Percentiles rank a stretch among this genome's conserved stretches.
Evolutionary conservation across 495 filamentous ascomycete genomes (phyloP).

Genomic region (Tuber microsphaerosporum): DNA sequence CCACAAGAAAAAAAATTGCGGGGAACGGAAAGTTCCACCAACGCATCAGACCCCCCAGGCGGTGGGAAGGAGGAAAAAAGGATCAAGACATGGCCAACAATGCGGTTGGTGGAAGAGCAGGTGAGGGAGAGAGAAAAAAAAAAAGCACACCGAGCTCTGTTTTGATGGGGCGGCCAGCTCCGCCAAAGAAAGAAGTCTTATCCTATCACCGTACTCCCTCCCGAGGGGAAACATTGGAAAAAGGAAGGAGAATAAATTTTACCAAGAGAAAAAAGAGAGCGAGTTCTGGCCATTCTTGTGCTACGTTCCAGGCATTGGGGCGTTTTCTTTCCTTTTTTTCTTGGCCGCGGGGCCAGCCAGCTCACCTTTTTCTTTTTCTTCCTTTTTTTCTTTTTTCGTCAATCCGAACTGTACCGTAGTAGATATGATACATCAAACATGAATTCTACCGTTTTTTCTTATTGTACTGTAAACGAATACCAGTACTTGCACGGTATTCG

Average conservation of each 20-base stretch:
- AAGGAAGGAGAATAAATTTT: not conserved
- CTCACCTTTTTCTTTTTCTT: not conserved
- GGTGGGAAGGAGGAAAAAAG: not conserved
- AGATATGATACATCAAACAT: not conserved
- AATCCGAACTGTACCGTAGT: not conserved
- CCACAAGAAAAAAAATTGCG: constrained; percentile 29
- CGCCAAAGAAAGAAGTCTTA: constrained; percentile 3
- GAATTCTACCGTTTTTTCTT: not conserved
- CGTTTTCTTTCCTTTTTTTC: not conserved
- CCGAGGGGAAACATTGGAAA: not conserved
- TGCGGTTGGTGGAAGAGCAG: constrained; percentile 22
- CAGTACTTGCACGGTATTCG: not conserved
- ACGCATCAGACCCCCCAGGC: constrained; percentile 2
- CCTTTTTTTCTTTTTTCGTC: not conserved
- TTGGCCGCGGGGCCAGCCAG: not conserved
- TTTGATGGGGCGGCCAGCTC: constrained; percentile 23
- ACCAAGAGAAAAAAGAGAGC: not conserved
- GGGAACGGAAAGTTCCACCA: constrained; percentile 33
- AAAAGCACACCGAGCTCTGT: not conserved
- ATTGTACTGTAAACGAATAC: not conserved
- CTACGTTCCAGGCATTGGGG: not conserved
- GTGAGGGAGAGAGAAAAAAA: not conserved
- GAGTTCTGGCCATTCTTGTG: not conserved
- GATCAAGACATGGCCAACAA: constrained; percentile 10
- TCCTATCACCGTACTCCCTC: not conserved